phyloP scores from a whole-genome alignment of 139 green algal genomes.

The Desmodesmus armatus region DNA sequence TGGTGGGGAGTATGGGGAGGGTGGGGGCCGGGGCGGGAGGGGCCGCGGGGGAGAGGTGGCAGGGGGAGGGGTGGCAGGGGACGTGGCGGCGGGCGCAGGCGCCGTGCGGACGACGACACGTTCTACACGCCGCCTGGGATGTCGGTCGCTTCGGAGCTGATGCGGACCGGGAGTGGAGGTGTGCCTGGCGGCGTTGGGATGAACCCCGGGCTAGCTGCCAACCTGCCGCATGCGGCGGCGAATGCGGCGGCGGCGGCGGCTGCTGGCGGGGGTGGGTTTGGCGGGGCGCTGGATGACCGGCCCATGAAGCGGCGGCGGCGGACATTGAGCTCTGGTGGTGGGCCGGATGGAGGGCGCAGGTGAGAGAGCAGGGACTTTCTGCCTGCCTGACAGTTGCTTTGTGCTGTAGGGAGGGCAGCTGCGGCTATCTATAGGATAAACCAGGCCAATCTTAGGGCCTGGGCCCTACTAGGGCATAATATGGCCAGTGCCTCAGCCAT shows the following conservation, averaged over 20 bases:
- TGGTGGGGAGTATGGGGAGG: background rate
- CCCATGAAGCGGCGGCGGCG: slow-evolving; percentile 37
- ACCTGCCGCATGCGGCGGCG: background rate
- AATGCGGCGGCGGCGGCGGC: slow-evolving; percentile 1
- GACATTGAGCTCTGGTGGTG: background rate
- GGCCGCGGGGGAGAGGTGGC: background rate
- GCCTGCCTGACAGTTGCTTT: no score
- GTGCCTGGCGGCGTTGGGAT: background rate
- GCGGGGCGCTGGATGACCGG: slow-evolving; percentile 11
- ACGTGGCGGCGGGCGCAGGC: slow-evolving; percentile 28
- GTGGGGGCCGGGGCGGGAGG: background rate
- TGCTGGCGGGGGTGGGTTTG: background rate
- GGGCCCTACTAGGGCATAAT: no score
- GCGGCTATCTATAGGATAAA: no score
- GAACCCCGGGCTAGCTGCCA: background rate
- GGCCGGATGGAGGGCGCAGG: no score
- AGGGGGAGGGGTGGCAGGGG: background rate
- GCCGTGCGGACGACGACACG: slow-evolving; percentile 36
- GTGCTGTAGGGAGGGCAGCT: no score
- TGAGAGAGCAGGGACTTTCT: no score
- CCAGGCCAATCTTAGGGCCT: no score
- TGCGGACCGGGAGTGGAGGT: slow-evolving; percentile 8
- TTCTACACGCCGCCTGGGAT: slow-evolving; percentile 29
- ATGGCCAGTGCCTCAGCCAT: no score
- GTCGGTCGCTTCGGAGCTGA: slow-evolving; percentile 17